Evolutionary conservation across 805 yeast genomes (phyloP).

Genomic region (Candida quercuum): DNA sequence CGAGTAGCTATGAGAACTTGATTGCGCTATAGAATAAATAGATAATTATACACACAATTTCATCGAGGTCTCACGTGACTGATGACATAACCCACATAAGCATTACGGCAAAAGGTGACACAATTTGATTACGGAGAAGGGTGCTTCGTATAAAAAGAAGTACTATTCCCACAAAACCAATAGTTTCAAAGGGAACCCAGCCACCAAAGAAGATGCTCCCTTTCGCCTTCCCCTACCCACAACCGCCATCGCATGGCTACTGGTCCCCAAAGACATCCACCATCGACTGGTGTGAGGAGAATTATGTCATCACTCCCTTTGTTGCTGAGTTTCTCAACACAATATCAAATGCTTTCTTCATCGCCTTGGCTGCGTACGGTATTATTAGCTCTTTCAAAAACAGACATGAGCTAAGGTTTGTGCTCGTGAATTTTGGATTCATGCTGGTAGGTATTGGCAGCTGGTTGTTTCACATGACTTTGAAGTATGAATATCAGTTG

Average conservation of each 20-base stretch:
- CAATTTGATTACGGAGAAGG: no score
- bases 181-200: no score
- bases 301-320: conserved; percentile 79
- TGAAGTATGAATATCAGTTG: conserved; percentile 81
- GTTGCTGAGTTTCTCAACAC: conserved; percentile 91
- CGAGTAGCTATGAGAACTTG: no score
- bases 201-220: no score
- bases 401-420: conserved; percentile 62
- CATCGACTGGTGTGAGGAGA: conserved; percentile 98
- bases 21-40: no score
- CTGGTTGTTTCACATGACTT: conserved; percentile 96
- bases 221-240: conserved; percentile 52
- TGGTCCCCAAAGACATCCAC: conserved; percentile 90
- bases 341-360: conserved; percentile 60
- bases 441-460: conserved; percentile 87
- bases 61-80: no score
- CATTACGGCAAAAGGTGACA: no score
- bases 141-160: no score
- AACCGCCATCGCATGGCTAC: conserved; percentile 48
- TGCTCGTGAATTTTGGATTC: conserved; percentile 72
- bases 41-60: no score
- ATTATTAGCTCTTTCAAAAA: conserved; percentile 55
- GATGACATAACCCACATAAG: no score
- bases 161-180: no score
- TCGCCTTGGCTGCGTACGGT: conserved; percentile 54